These are phyloP conservation scores for Starmerella sp. DNA, from an alignment of 805 yeast genomes.

Conservation along the genomic window DNA sequence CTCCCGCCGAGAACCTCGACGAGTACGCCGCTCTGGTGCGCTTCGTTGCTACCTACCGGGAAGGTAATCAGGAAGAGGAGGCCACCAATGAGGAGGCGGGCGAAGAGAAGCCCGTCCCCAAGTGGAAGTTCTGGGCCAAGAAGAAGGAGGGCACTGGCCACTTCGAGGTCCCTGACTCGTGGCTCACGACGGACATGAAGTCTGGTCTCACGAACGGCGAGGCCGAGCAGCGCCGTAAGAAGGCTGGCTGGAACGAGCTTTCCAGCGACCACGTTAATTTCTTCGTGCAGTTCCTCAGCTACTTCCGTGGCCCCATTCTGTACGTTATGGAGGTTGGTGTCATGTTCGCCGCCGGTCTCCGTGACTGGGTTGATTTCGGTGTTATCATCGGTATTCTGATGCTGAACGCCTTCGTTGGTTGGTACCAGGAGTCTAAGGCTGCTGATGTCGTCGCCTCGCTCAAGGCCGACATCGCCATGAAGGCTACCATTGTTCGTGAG, in stretches of 20 bases:
- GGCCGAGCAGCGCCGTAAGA: constrained; percentile 74
- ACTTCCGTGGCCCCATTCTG: constrained; percentile 88
- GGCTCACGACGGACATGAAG: constrained; percentile 68
- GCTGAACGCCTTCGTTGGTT: constrained; percentile 89
- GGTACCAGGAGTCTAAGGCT: constrained; percentile 94
- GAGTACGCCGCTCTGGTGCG: constrained; percentile 31
- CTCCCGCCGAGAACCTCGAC: constrained; percentile 35
- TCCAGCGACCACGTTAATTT: constrained; percentile 75
- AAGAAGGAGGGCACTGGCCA: constrained; percentile 36
- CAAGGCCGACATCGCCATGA: constrained; percentile 87
- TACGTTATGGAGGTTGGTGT: constrained; percentile 97
- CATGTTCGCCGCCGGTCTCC: constrained; percentile 84
- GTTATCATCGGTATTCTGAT: constrained; percentile 80
- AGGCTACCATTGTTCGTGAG: constrained; percentile 77
- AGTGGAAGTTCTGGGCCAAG: constrained; percentile 43
- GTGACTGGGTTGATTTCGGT: constrained; percentile 98
- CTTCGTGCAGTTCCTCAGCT: constrained; percentile 67
- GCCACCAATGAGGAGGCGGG: constrained; percentile 49
- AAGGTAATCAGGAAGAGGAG: constrained; percentile 35
- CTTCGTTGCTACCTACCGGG: constrained; percentile 30
- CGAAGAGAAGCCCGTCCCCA: constrained; percentile 53
- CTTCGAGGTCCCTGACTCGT: constrained; percentile 59
- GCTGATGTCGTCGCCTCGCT: constrained; percentile 94
- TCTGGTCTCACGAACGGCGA: constrained; percentile 68
- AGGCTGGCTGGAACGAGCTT: constrained; percentile 80